These are phyloP conservation scores for Tricholoma terreum DNA, from an alignment of 768 basidiomycete genomes.

Conservation along the genomic window DNA sequence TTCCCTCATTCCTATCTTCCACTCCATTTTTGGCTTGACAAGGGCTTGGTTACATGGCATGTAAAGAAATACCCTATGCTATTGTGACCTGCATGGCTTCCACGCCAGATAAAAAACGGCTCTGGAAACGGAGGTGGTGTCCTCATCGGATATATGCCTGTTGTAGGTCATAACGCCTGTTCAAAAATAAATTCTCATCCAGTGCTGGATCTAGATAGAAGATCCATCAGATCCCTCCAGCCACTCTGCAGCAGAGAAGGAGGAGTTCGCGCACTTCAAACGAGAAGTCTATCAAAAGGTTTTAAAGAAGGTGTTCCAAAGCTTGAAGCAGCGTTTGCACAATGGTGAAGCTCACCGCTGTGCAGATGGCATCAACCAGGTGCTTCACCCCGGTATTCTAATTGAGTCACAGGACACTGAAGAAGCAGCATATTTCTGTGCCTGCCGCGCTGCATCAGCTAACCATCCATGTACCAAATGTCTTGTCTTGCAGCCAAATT, in stretches of 20 bases:
- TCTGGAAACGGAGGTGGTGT: constrained; percentile 33
- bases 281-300: constrained; percentile 28
- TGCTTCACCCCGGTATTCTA: constrained; percentile 26
- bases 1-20: constrained; percentile 25
- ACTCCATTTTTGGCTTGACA: constrained; percentile 29
- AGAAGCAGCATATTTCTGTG: constrained; percentile 25
- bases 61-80: constrained; percentile 28
- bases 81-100: constrained; percentile 22
- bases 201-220: constrained; percentile 13
- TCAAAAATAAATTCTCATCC: neutral
- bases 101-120: constrained; percentile 24
- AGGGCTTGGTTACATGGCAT: constrained; percentile 23
- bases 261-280: constrained; percentile 25
- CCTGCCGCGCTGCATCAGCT: constrained; percentile 20
- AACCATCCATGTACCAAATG: constrained; percentile 30
- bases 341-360: constrained; percentile 22
- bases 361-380: constrained; percentile 14
- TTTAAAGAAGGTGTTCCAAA: constrained; percentile 17
- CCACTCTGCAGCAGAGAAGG: constrained; percentile 14
- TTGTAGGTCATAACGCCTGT: constrained; percentile 11
- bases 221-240: constrained; percentile 23
- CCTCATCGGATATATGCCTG: constrained; percentile 26
- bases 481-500: constrained; percentile 20
- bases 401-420: constrained; percentile 28
- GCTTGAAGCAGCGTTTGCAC: constrained; percentile 17